Base-by-base conservation (phyloP, 2,329 filamentous ascomycete genomes). In the Didymella arachidicola region DNA sequence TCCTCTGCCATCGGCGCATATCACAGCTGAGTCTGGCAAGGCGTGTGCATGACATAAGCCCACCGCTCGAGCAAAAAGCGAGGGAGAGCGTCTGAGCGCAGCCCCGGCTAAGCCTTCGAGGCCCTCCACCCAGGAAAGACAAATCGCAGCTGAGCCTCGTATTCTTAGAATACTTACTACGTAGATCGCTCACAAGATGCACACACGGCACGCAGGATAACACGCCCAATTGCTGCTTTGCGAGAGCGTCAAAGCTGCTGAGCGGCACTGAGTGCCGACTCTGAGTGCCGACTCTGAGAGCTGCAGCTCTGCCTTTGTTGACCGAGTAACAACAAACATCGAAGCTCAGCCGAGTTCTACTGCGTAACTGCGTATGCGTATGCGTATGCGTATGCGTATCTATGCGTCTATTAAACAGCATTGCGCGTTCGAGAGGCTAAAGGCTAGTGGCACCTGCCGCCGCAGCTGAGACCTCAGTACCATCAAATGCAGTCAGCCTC, bases 211-310 rank as follows among this genome's bases (percentile, higher is more conserved):
- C 43, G 41, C 41, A 44, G n/a, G 25, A 45, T 34, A 10, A 5
- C 22, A 26, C 39, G 19, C 25, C 22, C 43, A 53, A 25, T 27
- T 16, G n/a, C 32, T 30, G 32, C 32, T 41, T 16, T 7, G 26
- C 42, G 26, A 71, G 81, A 79, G 14, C 74, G 79, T 68, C 70
- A 1, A 32, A 53, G 78, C 60, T 67, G 69, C 51, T 78, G 79
- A 27, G 22, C 22, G 41, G 39, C 48, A n/a, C 29, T 25, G 38
- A 22, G 8, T 19, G 48, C 48, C 1, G 60, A 30, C 54, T 57
- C 27, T 32, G 11, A 18, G 18, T 12, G 39, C 39, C n/a, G n/a
- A n/a, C n/a, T n/a, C n/a, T n/a, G n/a, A n/a, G n/a, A n/a, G n/a
- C n/a, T 42, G 39, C 39, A 42, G 10, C 26, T 19, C 39, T 25